Percentiles rank a stretch among this genome's conserved stretches.
phyloP scores from a whole-genome alignment of 1,139 yeast species.

The Debaryomyces fabryi region DNA sequence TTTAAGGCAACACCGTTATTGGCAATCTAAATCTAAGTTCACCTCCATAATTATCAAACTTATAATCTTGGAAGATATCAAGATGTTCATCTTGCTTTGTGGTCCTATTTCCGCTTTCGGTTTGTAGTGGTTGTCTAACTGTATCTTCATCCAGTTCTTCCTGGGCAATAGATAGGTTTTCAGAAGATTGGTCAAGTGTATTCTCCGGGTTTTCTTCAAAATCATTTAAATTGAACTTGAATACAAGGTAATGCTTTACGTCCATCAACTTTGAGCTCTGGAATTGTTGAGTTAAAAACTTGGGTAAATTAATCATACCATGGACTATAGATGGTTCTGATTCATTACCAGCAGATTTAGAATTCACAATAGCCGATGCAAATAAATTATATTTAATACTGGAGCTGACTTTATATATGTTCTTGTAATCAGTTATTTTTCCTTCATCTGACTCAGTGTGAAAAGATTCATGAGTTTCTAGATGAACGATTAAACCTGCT shows the following conservation, averaged over 20 bases:
- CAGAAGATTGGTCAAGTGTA: not conserved
- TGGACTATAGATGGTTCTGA: constrained; percentile 19
- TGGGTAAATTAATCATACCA: constrained; percentile 38
- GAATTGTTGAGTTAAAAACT: constrained; percentile 38
- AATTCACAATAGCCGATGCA: constrained; percentile 31
- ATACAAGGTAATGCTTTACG: constrained; percentile 40
- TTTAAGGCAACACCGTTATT: constrained; percentile 25
- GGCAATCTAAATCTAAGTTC: constrained; percentile 41
- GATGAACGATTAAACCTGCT: constrained; percentile 36
- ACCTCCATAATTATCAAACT: constrained; percentile 33
- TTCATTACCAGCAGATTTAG: constrained; percentile 11
- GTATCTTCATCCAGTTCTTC: not conserved
- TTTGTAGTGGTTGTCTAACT: not conserved
- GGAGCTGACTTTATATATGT: constrained; percentile 43
- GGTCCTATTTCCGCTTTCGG: not conserved
- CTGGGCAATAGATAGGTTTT: constrained; percentile 1
- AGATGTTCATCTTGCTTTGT: not conserved
- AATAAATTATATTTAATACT: constrained; percentile 38
- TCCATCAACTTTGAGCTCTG: constrained; percentile 41
- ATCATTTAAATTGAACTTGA: constrained; percentile 40
- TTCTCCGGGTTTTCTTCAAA: constrained; percentile 15
- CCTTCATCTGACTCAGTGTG: constrained; percentile 21
- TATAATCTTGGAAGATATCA: constrained; percentile 16
- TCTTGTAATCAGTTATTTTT: constrained; percentile 21
- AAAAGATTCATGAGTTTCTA: constrained; percentile 47